Conservation (phyloP, 148 eudicot species). For the Silene latifolia region DNA sequence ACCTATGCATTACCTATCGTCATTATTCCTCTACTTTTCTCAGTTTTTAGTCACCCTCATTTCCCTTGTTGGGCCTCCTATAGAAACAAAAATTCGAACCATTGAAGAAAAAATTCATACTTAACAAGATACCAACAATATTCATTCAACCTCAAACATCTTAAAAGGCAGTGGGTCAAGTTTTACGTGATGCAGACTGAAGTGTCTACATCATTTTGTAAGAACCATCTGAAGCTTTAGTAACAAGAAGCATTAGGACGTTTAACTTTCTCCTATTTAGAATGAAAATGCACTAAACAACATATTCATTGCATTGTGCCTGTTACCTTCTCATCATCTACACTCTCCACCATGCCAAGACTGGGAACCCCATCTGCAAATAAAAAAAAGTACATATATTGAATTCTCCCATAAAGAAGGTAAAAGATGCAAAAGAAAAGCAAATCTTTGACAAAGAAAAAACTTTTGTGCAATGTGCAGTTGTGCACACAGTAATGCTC, state of each 20-base stretch:
- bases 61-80: neutral
- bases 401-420: neutral
- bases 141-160: no score
- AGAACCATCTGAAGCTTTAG: neutral
- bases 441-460: neutral
- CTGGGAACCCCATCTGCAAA: constrained; percentile 79
- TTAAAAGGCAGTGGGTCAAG: neutral
- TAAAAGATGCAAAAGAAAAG: neutral
- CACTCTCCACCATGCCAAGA: constrained; percentile 89
- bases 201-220: neutral
- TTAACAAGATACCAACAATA: neutral
- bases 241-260: neutral
- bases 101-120: neutral
- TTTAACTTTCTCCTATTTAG: neutral
- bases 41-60: neutral
- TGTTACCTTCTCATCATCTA: constrained; percentile 93
- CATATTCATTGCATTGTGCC: neutral
- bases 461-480: neutral
- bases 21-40: neutral
- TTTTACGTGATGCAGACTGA: neutral
- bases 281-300: neutral
- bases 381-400: neutral
- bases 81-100: neutral
- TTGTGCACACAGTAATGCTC: neutral
- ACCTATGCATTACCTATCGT: no score